phyloP scores from a whole-genome alignment of 345 rosid genomes.

The Capsella bursapastoris region DNA sequence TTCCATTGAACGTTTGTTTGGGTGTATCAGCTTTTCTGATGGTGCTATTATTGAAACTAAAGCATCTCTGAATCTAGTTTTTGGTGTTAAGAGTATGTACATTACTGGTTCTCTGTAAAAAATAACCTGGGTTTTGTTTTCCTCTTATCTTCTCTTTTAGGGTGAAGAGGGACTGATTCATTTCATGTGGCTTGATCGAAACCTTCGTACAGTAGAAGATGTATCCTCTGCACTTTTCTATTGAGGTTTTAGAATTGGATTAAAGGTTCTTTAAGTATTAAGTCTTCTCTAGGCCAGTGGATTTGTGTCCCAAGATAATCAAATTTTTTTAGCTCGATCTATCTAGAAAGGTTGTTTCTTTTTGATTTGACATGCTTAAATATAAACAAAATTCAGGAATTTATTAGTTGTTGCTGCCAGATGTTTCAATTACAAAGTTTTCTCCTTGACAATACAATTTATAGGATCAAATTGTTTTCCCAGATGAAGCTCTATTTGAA shows the following conservation, averaged over 20 bases:
- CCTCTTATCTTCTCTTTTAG: slow-evolving; percentile 41
- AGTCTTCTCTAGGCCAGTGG: neutral
- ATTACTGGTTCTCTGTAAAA: slow-evolving; percentile 15
- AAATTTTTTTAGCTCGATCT: slow-evolving; percentile 10
- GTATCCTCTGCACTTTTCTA: slow-evolving; percentile 60
- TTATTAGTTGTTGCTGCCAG: neutral
- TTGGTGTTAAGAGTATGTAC: neutral
- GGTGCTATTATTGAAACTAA: neutral
- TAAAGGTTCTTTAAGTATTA: slow-evolving; percentile 3
- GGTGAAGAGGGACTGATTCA: slow-evolving; percentile 92
- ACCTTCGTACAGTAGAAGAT: slow-evolving; percentile 69
- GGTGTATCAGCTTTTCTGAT: neutral
- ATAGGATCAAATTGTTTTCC: slow-evolving; percentile 93
- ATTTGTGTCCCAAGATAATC: slow-evolving; percentile 2
- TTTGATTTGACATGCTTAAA: neutral
- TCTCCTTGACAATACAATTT: slow-evolving; percentile 59
- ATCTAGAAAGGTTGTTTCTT: neutral
- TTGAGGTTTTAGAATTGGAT: neutral
- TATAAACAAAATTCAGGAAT: neutral
- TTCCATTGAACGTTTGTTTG: neutral
- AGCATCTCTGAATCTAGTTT: neutral
- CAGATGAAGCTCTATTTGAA: slow-evolving; percentile 93
- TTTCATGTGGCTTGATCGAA: slow-evolving; percentile 95
- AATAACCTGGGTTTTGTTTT: neutral
- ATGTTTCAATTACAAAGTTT: slow-evolving; percentile 17